These are phyloP conservation scores for Millerago galiae DNA, from an alignment of 805 yeast genomes.

Conservation along the genomic window DNA sequence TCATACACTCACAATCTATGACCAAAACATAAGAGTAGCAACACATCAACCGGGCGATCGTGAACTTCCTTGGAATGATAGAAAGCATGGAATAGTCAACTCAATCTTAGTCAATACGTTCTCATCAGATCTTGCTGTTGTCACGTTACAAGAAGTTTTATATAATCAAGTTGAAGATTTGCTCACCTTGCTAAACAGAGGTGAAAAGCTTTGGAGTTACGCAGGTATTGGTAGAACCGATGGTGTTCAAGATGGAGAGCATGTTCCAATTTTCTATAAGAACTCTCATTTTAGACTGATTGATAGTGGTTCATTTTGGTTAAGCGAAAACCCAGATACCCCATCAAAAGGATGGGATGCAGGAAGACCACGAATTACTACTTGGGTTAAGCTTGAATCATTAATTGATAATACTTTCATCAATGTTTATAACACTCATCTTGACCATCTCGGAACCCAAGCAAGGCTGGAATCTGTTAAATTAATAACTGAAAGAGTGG, in stretches of 20 bases:
- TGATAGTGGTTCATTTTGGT: constrained; percentile 42
- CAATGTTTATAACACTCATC: constrained; percentile 41
- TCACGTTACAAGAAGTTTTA: constrained; percentile 43
- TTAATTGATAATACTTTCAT: constrained; percentile 10
- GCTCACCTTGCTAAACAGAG: constrained; percentile 25
- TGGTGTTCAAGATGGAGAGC: constrained; percentile 45
- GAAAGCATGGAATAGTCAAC: constrained; percentile 32
- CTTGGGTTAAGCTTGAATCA: constrained; percentile 27
- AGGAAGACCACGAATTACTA: constrained; percentile 33
- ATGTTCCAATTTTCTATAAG: constrained; percentile 40
- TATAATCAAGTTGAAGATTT: constrained; percentile 41
- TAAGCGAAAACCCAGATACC: constrained; percentile 46
- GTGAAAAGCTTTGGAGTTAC: constrained; percentile 35
- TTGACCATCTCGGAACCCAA: constrained; percentile 40
- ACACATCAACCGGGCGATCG: constrained; percentile 27
- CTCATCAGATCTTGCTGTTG: constrained; percentile 28
- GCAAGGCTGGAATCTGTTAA: constrained; percentile 43
- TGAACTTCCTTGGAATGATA: constrained; percentile 40
- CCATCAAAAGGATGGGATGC: constrained; percentile 52
- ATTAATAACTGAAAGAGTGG: constrained; percentile 33
- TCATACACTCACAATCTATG: constrained; percentile 23
- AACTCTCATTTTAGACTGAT: constrained; percentile 31
- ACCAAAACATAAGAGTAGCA: constrained; percentile 42
- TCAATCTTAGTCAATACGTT: constrained; percentile 36
- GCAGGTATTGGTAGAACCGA: constrained; percentile 48